Percentiles rank a stretch among this genome's conserved stretches.
Evolutionary conservation across 192 early-diverging fungal genomes (phyloP).

Genomic region (Polychytrium aggregatum): DNA sequence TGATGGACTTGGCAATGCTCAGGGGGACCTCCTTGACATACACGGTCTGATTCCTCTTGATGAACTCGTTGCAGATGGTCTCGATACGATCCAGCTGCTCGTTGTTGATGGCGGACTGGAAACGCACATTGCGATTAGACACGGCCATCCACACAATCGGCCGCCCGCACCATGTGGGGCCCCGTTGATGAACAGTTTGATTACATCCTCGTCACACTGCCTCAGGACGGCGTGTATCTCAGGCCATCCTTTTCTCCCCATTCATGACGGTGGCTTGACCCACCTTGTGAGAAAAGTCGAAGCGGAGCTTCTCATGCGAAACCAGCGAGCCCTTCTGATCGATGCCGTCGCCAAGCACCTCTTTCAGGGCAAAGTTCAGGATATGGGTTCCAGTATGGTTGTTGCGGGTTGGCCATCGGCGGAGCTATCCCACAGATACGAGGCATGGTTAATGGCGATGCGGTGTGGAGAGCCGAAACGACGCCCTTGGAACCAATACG

Average conservation of each 20-base stretch:
- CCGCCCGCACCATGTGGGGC: too few relatives aligned
- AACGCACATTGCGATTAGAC: too few relatives aligned
- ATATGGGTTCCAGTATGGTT: slow-evolving; percentile 97
- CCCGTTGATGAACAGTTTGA: too few relatives aligned
- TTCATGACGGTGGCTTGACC: too few relatives aligned
- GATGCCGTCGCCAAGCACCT: slow-evolving; percentile 62
- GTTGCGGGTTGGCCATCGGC: slow-evolving; percentile 81
- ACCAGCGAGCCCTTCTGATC: slow-evolving; percentile 97
- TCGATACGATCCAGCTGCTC: slow-evolving; percentile 66
- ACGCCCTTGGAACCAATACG: not conserved
- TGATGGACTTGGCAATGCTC: slow-evolving; percentile 66
- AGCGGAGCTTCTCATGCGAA: slow-evolving; percentile 89
- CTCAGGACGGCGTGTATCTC: too few relatives aligned
- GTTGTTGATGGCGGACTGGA: too few relatives aligned
- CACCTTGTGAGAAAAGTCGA: slow-evolving; percentile 85
- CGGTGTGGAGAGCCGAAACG: too few relatives aligned
- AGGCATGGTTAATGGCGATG: not conserved
- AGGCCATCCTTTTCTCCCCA: too few relatives aligned
- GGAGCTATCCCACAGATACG: slow-evolving; percentile 29
- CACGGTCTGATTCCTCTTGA: slow-evolving; percentile 61
- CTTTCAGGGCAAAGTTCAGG: slow-evolving; percentile 86
- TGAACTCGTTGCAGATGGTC: slow-evolving; percentile 62
- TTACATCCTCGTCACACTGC: too few relatives aligned
- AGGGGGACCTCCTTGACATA: slow-evolving; percentile 82
- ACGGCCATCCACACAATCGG: too few relatives aligned